Evolutionary conservation across 2,329 filamentous ascomycete genomes (phyloP).

Genomic region (Colletotrichum sp.): DNA sequence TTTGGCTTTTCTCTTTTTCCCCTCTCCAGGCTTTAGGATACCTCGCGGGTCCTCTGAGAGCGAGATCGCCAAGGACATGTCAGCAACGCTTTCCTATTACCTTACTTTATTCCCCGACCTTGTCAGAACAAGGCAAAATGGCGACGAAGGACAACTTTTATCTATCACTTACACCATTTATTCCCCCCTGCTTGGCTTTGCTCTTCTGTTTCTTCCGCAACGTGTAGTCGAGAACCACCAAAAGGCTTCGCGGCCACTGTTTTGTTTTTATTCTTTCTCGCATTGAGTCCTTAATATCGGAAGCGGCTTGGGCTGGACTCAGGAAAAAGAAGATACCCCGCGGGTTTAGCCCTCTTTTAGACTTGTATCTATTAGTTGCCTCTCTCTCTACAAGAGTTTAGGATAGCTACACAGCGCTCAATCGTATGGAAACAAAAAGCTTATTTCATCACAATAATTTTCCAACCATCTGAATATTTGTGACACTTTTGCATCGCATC

Average conservation of each 20-base stretch:
- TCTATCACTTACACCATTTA: neutral
- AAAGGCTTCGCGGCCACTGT: neutral
- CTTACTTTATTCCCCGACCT: neutral
- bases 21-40: neutral
- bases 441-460: neutral
- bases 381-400: neutral
- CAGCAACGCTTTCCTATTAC: slow-evolving; percentile 18
- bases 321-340: slow-evolving; percentile 21
- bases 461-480: neutral
- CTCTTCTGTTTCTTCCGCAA: neutral
- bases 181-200: neutral
- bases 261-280: neutral
- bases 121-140: slow-evolving; percentile 18
- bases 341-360: slow-evolving; percentile 16
- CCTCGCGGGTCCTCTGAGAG: slow-evolving; percentile 10
- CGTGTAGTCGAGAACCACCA: neutral
- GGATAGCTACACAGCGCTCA: slow-evolving; percentile 10
- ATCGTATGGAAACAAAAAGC: neutral
- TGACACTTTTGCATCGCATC: neutral
- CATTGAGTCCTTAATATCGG: neutral
- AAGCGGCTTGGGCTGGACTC: slow-evolving; percentile 18
- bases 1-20: neutral
- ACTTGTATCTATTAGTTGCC: slow-evolving; percentile 10
- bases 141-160: neutral
- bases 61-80: slow-evolving; percentile 15